These are phyloP conservation scores for Quercus engelmannii DNA, from an alignment of 306 rosid species.

Conservation along the genomic window DNA sequence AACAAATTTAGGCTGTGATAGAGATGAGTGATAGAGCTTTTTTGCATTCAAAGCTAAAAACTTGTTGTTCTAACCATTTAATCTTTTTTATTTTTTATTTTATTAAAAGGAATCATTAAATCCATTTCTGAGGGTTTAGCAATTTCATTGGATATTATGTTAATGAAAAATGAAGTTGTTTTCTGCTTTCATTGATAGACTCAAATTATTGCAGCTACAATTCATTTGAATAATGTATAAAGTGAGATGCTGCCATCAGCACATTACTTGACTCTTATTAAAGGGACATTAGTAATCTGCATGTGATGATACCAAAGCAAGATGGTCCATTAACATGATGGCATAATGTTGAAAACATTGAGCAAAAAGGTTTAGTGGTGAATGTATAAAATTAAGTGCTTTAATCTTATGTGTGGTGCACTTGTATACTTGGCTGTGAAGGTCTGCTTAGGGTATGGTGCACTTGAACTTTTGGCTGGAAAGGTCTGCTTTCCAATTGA, in stretches of 20 bases:
- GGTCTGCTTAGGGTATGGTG: no score
- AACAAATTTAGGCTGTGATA: no score
- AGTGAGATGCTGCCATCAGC: no score
- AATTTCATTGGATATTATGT: not conserved
- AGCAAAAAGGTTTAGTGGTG: not conserved
- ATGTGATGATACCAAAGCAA: not conserved
- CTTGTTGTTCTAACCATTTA: not conserved
- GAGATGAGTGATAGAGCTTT: no score
- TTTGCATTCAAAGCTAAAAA: no score
- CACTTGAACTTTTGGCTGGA: no score
- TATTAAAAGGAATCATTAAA: not conserved
- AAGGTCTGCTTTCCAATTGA: no score
- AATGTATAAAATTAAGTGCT: not conserved
- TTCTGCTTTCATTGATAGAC: not conserved
- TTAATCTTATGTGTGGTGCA: no score
- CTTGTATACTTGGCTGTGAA: no score
- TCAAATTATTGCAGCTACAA: not conserved
- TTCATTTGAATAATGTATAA: no score
- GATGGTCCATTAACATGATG: not conserved
- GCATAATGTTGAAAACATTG: not conserved
- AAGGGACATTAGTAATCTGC: not conserved
- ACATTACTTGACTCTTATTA: not conserved
- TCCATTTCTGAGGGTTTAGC: constrained; percentile 8
- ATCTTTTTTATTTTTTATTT: not conserved
- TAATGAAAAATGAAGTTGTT: constrained; percentile 7